phyloP scores from a whole-genome alignment of 352 stramenopile species.

The Phytophthora meadii region DNA sequence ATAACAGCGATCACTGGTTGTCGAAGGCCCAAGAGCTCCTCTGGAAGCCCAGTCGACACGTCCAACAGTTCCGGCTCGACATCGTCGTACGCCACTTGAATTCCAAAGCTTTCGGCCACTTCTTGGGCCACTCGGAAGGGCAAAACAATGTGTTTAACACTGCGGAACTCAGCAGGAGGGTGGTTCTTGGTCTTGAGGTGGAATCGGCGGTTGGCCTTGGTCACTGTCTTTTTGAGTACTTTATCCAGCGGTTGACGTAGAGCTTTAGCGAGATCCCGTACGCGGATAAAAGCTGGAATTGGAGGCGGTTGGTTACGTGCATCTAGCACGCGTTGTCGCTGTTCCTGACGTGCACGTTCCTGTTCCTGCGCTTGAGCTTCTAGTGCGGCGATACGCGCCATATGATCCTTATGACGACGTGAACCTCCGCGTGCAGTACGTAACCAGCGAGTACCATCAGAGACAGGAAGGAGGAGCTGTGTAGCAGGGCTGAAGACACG shows the following conservation, averaged over 20 bases:
- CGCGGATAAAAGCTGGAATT: slow-evolving; percentile 65
- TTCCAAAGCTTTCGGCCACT: slow-evolving; percentile 54
- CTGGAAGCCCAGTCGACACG: slow-evolving; percentile 13
- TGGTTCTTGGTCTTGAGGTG: slow-evolving; percentile 51
- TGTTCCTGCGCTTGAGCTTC: slow-evolving; percentile 15
- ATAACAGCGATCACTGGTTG: slow-evolving; percentile 99
- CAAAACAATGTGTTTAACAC: slow-evolving; percentile 78
- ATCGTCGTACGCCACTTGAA: slow-evolving; percentile 61
- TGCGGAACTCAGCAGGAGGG: slow-evolving; percentile 69
- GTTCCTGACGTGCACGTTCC: slow-evolving; percentile 14
- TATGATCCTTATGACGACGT: slow-evolving; percentile 34
- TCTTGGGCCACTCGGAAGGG: slow-evolving; percentile 68
- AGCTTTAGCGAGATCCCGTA: slow-evolving; percentile 78
- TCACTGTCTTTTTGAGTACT: slow-evolving; percentile 69
- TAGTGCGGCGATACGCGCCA: slow-evolving; percentile 22
- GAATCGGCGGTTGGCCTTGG: slow-evolving; percentile 63
- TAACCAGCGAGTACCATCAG: slow-evolving; percentile 21
- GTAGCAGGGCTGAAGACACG: slow-evolving; percentile 3
- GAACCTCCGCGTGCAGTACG: slow-evolving; percentile 39
- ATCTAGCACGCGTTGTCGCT: slow-evolving; percentile 34
- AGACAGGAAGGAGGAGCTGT: background rate
- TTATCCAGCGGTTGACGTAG: slow-evolving; percentile 72
- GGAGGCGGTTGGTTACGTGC: slow-evolving; percentile 25
- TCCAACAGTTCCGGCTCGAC: slow-evolving; percentile 60
- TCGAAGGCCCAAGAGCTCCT: slow-evolving; percentile 48